Evolutionary conservation across 1,284 basidiomycete species (phyloP), one percentile per base, ranked within the genome.

Genomic region (Ustilago cynodontis): DNA sequence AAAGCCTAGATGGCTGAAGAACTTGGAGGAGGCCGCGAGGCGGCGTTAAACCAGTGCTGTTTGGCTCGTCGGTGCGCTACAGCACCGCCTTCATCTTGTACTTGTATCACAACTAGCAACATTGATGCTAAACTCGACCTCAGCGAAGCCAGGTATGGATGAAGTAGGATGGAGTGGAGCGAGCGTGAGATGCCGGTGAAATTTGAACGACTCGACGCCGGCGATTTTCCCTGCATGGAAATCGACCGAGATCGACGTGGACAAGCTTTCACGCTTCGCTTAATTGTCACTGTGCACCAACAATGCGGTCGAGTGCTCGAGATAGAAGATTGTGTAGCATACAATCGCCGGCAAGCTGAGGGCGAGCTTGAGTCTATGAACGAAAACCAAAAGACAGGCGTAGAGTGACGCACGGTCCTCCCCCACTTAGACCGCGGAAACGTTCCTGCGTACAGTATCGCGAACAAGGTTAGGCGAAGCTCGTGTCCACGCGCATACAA

Each of bases 1-100:
- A 22, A 77, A 72, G 43, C 74, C 74, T 18, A 54, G 66, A 22
- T 77, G 74, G 74, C 50, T 77, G 52, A 77, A 69, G 59, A 47
- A 29, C n/a, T 33, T 77, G 1, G 65, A 77, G 41, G 55, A 37
- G 28, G 47, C 28, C 9, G 28, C 31, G 7, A 51, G 49, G 49
- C 24, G 22, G 28, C n/a, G 59, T 53, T 35, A 58, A n/a, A n/a
- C n/a, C n/a, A n/a, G n/a, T n/a, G n/a, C n/a, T n/a, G n/a, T n/a
- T n/a, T n/a, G n/a, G n/a, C n/a, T n/a, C n/a, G n/a, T n/a, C n/a
- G n/a, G n/a, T n/a, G n/a, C n/a, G 41, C 41, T 47, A 16, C 16
- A 54, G 47, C 22, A 37, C 13, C 14, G 4, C 13, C n/a, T 26
- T 51, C 28, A 33, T 31, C 9, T 35, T 59, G 47, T 59, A 59